Evolutionary conservation across 1,284 basidiomycete species (phyloP).

Genomic region (Microbotryum silenes-acaulis): DNA sequence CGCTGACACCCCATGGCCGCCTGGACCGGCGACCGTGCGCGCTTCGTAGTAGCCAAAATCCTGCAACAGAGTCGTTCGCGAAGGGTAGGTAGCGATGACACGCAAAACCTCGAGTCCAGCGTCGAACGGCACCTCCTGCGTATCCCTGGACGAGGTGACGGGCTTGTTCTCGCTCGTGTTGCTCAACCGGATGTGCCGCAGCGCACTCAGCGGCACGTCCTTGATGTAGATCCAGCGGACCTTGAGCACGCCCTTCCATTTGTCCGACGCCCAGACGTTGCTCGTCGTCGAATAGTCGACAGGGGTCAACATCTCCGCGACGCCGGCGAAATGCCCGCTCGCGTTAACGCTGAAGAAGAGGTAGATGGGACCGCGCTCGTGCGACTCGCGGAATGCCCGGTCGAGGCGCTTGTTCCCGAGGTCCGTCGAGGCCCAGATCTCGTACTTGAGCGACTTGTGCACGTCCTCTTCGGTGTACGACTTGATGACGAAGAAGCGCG

Average conservation of each 20-base stretch:
- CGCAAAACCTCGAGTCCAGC: conserved; percentile 89
- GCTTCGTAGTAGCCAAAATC: conserved; percentile 40
- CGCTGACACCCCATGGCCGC: no score
- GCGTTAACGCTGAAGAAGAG: conserved; percentile 95
- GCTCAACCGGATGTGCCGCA: conserved; percentile 76
- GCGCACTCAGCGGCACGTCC: conserved; percentile 78
- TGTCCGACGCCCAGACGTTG: conserved; percentile 94
- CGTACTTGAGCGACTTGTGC: conserved; percentile 57
- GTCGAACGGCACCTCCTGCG: conserved; percentile 81
- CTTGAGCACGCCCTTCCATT: conserved; percentile 74
- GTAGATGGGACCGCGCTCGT: conserved; percentile 80
- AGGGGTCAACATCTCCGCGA: conserved; percentile 71
- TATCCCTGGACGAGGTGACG: conserved; percentile 86
- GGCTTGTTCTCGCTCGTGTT: conserved; percentile 95
- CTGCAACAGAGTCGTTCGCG: conserved; percentile 81
- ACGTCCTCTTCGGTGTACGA: conserved; percentile 97
- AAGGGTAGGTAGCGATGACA: conserved; percentile 82
- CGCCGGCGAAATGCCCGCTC: conserved; percentile 89
- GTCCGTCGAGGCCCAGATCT: conserved; percentile 94
- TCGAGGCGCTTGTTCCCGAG: conserved; percentile 92
- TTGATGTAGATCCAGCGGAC: conserved; percentile 84
- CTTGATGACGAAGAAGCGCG: conserved; percentile 92
- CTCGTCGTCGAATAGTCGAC: conserved; percentile 50
- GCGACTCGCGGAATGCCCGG: conserved; percentile 88
- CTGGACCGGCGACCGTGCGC: no score